Base-by-base conservation (phyloP, 108 stramenopile genomes). In the Tribonema minus region DNA sequence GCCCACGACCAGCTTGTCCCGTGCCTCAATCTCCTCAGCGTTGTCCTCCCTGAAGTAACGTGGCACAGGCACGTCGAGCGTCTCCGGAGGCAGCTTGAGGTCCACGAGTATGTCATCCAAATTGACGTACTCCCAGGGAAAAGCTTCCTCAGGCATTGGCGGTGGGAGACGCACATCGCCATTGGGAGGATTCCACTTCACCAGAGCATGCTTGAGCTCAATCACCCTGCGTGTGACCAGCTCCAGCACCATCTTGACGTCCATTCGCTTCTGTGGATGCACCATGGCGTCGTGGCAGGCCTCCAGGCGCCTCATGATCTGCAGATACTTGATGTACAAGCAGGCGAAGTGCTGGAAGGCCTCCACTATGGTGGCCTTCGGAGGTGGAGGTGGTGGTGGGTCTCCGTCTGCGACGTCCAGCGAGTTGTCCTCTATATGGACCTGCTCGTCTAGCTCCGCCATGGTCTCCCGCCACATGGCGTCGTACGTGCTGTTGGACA, bases 241-340 rank as follows among this genome's bases (percentile, higher is more conserved):
- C 74, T 92, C 91, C 27, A 93, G 71, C 28, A 90, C 83, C 68
- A 72, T 65, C 72, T 88, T 90, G 7, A 93, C 89, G 61, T 90
- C 89, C 23, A 88, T 37, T n/a, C 92, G 91, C 61, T 93, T 93
- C 65, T 93, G 92, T 27, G 91, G 92, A 60, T 93, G 92, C 23
- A 90, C 80, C 68, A 90, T 88, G 38, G 81, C 70, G 58, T 92
- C 90, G 84, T 91, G 91, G 79, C 90, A 91, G 39, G 65, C 72
- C 38, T 91, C 86, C 73, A 93, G 77, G 9, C 85, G 81, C 35
- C 76, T 70, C 61, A 91, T 72, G 46, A 93, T 85, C 59, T 92
- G 86, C 28, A 88, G 70, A 37, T 84, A 83, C 78, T 88, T 84
- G 68, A 92, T 86, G 82, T 93, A 93, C 25, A 93, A 86, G 39